Evolutionary conservation across 176 grass and related monocot genomes (phyloP), one percentile per base, ranked within the genome.

Genomic region (Ananas comosus): DNA sequence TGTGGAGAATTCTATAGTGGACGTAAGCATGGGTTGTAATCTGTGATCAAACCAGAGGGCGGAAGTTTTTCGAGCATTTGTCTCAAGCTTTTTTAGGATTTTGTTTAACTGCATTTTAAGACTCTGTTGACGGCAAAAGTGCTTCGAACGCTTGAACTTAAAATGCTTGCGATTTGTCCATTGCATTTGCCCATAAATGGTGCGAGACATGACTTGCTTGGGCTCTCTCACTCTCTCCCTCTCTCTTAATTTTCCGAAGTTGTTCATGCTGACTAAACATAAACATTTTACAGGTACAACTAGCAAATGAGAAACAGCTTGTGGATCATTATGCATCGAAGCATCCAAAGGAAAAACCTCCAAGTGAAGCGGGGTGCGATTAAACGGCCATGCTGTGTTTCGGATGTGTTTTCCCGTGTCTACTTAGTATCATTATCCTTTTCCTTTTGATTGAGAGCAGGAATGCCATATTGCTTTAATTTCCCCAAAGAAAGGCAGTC

Each of bases 291-390:
- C 73, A 97, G 93, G 77, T 78, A 58, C 93, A 97, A 72, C 72
- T 97, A 58, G 93, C 93, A 12, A 97, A 97, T 69, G 85, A 92
- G 54, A 97, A 97, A 70, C 93, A 97, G 63, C 65, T 97, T 24
- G 70, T 69, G 49, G 93, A 92, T 74, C 93, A 97, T 74, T 97
- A 92, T 66, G 76, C 68, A 42, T 97, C 93, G 0, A 97, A 97
- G 63, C 93, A 97, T 79, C 93, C 89, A n/a, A 97, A 85, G 82
- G 89, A 97, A 80, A 92, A 87, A 28, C 68, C 82, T 69, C 93
- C 86, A 10, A 80, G 81, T 51, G 54, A 88, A 52, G 90, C 89
- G 12, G 71, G 27, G 22, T 49, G 25, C 51, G 69, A 57, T 57
- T 16, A 13, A 57, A 57, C 53, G 8, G 53, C 17, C 17, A 11